Conservation (phyloP, 1,284 basidiomycete genomes). For the Neonothopanus nambi region DNA sequence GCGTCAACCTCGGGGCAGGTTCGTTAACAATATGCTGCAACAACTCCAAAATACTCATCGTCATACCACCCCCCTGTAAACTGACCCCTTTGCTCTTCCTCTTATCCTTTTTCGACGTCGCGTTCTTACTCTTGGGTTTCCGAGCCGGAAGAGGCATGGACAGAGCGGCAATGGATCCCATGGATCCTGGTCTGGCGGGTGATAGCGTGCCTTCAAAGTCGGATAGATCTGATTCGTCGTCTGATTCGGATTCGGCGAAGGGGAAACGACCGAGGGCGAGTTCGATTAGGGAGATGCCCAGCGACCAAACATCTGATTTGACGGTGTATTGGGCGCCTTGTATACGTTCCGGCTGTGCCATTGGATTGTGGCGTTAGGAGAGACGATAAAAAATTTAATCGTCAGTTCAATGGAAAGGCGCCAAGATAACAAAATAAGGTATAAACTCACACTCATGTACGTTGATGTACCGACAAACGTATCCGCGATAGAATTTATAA, state of each 20-base stretch:
- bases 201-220: constrained; percentile 53
- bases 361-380: too few relatives aligned
- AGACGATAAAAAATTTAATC: constrained; percentile 15
- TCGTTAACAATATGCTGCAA: constrained; percentile 98
- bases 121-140: constrained; percentile 33
- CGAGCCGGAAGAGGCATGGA: constrained; percentile 27
- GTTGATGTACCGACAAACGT: constrained; percentile 99
- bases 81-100: constrained; percentile 80
- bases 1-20: constrained; percentile 80
- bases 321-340: constrained; percentile 97
- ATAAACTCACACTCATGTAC: constrained; percentile 92
- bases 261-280: constrained; percentile 93
- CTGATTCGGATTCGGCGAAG: constrained; percentile 71
- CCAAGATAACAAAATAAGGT: constrained; percentile 5
- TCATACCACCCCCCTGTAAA: constrained; percentile 87
- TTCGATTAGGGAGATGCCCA: constrained; percentile 94
- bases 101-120: constrained; percentile 46
- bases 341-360: constrained; percentile 89
- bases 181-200: constrained; percentile 49
- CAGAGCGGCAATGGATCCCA: constrained; percentile 24
- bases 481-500: constrained; percentile 98
- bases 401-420: constrained; percentile 15
- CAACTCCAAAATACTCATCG: constrained; percentile 96
- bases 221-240: constrained; percentile 62
- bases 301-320: constrained; percentile 97